A percentile compares a stretch with the other conserved stretches of the same genome.
phyloP scores from a whole-genome alignment of 495 filamentous ascomycete species.

The Massariosphaeria phaeospora region DNA sequence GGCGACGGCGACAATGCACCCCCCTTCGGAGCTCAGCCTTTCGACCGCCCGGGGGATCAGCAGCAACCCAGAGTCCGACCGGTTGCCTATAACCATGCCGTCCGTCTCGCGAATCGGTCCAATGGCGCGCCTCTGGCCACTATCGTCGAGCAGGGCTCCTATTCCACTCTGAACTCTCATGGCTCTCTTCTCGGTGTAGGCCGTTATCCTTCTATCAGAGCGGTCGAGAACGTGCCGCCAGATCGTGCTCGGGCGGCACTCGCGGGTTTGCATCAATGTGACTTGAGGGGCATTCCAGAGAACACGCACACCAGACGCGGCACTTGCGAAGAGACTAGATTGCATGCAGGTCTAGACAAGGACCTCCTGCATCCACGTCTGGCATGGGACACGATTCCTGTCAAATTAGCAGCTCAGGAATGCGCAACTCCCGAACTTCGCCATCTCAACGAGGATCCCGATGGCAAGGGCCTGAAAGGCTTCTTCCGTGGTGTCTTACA shows the following conservation, averaged over 20 bases:
- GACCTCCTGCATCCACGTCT: neutral
- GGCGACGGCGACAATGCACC: neutral
- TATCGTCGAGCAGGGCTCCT: slow-evolving; percentile 25
- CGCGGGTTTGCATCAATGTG: too few species aligned
- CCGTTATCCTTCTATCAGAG: slow-evolving; percentile 1
- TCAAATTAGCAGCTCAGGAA: neutral
- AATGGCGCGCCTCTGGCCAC: slow-evolving; percentile 18
- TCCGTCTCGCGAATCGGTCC: slow-evolving; percentile 15
- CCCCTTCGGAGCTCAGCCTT: neutral
- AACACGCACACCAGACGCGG: neutral
- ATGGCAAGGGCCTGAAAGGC: slow-evolving; percentile 9
- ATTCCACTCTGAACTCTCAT: slow-evolving; percentile 15
- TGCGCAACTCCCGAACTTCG: neutral
- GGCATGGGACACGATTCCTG: neutral
- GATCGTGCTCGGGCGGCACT: too few species aligned
- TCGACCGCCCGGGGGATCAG: neutral
- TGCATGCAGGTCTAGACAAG: neutral
- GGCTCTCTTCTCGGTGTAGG: slow-evolving; percentile 1
- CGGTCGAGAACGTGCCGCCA: slow-evolving; percentile 1
- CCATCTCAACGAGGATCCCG: neutral
- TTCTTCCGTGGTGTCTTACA: slow-evolving; percentile 9
- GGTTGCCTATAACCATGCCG: slow-evolving; percentile 9
- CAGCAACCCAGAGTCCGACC: slow-evolving; percentile 1
- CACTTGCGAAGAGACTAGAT: neutral
- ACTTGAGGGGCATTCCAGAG: neutral